Evolutionary conservation across 176 grass and related monocot species (phyloP).

Genomic region (Musa beccarii): DNA sequence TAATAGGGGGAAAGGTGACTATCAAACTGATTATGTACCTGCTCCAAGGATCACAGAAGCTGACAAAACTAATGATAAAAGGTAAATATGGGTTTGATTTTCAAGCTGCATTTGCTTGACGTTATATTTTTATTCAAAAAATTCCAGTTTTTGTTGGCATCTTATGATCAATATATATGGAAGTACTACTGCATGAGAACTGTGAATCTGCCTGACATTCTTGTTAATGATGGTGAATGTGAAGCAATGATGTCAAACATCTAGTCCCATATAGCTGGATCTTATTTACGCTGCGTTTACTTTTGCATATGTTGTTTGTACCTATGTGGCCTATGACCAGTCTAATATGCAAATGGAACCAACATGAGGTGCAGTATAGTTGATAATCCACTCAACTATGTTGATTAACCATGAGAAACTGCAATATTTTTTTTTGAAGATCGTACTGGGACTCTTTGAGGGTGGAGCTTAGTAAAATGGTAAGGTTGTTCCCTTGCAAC

Average conservation of each 20-base stretch:
- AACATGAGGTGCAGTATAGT: too few relatives aligned
- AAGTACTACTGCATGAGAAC: neutral
- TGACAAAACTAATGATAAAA: constrained; percentile 82
- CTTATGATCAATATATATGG: neutral
- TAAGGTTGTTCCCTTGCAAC: too few relatives aligned
- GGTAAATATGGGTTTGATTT: constrained; percentile 37
- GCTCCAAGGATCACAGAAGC: constrained; percentile 89
- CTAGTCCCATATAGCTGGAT: neutral
- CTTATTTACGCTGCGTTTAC: neutral
- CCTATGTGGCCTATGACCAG: neutral
- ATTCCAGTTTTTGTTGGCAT: neutral
- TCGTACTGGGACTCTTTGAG: too few relatives aligned
- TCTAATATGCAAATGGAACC: too few relatives aligned
- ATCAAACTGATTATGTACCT: constrained; percentile 87
- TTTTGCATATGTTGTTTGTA: neutral
- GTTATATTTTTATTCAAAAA: constrained; percentile 13
- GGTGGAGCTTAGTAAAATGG: too few relatives aligned
- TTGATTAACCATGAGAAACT: too few relatives aligned
- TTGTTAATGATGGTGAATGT: neutral
- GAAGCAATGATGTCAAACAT: neutral
- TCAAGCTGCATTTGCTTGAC: constrained; percentile 2
- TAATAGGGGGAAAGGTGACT: constrained; percentile 76
- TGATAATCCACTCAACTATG: too few relatives aligned
- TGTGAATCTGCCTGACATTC: neutral
- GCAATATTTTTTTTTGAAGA: too few relatives aligned